phyloP scores from a whole-genome alignment of 2,329 filamentous ascomycete species.

The Chalaropsis thielavioides region DNA sequence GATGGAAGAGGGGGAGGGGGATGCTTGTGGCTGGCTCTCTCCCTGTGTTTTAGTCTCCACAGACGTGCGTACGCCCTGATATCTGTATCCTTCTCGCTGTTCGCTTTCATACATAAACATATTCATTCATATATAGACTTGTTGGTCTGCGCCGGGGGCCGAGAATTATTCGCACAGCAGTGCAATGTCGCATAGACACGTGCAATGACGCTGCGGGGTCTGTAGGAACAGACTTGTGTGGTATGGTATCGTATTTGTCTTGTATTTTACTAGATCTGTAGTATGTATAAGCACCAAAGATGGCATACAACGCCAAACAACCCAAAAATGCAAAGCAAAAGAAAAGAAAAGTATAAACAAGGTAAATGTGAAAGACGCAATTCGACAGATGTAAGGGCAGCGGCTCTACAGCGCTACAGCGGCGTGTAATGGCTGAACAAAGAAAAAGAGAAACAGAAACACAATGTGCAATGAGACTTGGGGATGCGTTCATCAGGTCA shows the following conservation, averaged over 20 bases:
- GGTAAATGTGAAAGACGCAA: neutral
- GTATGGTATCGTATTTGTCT: neutral
- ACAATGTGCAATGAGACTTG: neutral
- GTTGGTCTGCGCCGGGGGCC: too few relatives aligned
- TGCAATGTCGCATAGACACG: too few relatives aligned
- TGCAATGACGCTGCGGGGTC: too few relatives aligned
- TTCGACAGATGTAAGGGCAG: neutral
- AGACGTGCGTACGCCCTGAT: too few relatives aligned
- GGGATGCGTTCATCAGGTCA: neutral
- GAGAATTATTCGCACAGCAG: too few relatives aligned
- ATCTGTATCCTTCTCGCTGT: too few relatives aligned
- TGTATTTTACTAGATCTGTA: neutral
- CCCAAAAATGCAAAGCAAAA: constrained; percentile 7
- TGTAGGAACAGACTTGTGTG: too few relatives aligned
- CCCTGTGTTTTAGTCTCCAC: too few relatives aligned
- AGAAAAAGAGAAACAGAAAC: neutral
- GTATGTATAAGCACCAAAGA: neutral
- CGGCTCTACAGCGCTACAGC: neutral
- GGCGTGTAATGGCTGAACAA: neutral
- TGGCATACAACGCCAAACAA: neutral
- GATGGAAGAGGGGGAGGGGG: too few relatives aligned
- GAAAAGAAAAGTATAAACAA: neutral
- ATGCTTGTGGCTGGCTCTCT: too few relatives aligned
- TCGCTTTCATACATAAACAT: too few relatives aligned
- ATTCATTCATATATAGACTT: too few relatives aligned